Base-by-base conservation (phyloP, 1,139 yeast species). In the Schwanniomyces etchellsii region DNA sequence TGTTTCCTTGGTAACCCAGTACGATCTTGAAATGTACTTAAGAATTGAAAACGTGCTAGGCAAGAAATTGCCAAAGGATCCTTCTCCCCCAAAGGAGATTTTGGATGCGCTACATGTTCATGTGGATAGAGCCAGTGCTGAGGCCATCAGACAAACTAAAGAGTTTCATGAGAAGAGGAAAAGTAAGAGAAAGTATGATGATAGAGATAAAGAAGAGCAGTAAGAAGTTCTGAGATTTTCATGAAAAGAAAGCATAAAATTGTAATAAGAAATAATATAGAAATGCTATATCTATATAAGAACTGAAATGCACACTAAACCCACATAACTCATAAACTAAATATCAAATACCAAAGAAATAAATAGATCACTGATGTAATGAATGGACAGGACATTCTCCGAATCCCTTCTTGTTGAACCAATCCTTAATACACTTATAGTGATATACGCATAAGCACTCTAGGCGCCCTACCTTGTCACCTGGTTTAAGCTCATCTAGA, bases 371-470 rank as follows among this genome's bases (percentile, higher is more conserved):
- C 34, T 55, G 54, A 42, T 63, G 70, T 28, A 64, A 42, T 36
- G 59, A 64, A 53, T 85, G 95, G 14, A 85, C 86, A 1, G 95
- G 95, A 54, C 95, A 85, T 41, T 81, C 85, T 5, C 93, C 86
- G 14, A 72, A 80, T 0, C 95, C 93, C 52, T 83, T 86, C 57
- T 81, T 76, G 39, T 76, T 71, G 48, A 89, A 85, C 98, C 98
- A 91, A 40, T 77, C 81, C 52, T 81, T 77, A 43, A 91, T 91
- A 55, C 98, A 91, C 40, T 71, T 64, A 51, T 88, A 86, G 52
- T 93, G 99, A 53, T 85, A 93, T 27, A 89, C 84, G 52, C 99
- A 93, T 16, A 93, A 67, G 53, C 98, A 93, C 53, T 91, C 98
- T 34, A 93, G 60, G 24, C 99, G 63, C 0, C 95, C 97, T 11